Percentiles rank a stretch among this genome's conserved stretches.
Evolutionary conservation across 31 red algal species (phyloP).

Genomic region (Endocladia muricata): DNA sequence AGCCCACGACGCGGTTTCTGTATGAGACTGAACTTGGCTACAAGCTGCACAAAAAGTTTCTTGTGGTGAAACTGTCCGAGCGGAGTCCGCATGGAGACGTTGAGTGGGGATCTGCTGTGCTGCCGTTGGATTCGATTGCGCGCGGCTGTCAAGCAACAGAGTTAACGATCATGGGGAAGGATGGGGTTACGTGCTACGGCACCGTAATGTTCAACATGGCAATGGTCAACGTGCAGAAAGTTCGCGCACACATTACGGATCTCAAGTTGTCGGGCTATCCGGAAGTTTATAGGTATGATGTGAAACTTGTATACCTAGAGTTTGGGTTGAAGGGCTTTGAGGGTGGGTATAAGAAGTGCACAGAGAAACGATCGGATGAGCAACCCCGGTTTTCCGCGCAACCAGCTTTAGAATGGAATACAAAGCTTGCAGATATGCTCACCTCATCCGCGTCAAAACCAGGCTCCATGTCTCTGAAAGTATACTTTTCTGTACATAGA

Average conservation of each 20-base stretch:
- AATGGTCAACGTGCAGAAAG: slow-evolving; percentile 44
- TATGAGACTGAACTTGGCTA: slow-evolving; percentile 55
- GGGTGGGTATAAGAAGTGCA: slow-evolving; percentile 20
- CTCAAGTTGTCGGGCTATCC: slow-evolving; percentile 56
- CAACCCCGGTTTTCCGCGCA: slow-evolving; percentile 61
- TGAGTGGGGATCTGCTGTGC: slow-evolving; percentile 28
- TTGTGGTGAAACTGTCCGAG: slow-evolving; percentile 51
- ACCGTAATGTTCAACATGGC: slow-evolving; percentile 36
- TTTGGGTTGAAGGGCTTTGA: slow-evolving; percentile 33
- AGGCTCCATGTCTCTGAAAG: slow-evolving; percentile 24
- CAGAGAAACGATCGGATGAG: slow-evolving; percentile 56
- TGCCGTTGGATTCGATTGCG: slow-evolving; percentile 52
- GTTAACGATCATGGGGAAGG: slow-evolving; percentile 41
- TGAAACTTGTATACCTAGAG: slow-evolving; percentile 66
- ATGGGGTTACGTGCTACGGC: slow-evolving; percentile 32
- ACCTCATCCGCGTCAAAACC: slow-evolving; percentile 12
- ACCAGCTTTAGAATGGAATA: slow-evolving; percentile 39
- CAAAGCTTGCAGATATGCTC: slow-evolving; percentile 56
- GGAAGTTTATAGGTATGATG: slow-evolving; percentile 52
- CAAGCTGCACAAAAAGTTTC: slow-evolving; percentile 45
- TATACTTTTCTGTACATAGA: slow-evolving; percentile 61
- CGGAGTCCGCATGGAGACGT: slow-evolving; percentile 55
- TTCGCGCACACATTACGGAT: slow-evolving; percentile 54
- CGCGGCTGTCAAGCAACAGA: slow-evolving; percentile 35
- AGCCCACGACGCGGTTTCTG: slow-evolving; percentile 23